Conservation (phyloP, 116 monocot species). For the Phalaenopsis hybrid region DNA sequence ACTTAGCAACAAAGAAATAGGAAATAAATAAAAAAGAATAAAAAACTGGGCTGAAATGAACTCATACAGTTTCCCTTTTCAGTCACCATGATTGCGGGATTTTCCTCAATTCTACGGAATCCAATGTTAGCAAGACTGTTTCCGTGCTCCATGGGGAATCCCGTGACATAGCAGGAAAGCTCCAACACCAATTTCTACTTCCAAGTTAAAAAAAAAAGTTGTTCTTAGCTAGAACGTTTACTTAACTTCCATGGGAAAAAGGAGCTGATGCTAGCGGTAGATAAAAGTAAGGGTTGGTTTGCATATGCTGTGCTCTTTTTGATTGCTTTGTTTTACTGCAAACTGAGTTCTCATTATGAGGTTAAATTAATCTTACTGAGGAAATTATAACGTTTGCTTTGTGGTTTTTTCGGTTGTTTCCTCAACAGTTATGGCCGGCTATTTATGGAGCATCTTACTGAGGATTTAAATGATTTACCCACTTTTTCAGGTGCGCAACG, state of each 20-base stretch:
- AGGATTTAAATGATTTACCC: conserved; percentile 48
- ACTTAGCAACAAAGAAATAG: too few relatives aligned
- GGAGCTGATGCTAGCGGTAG: not conserved
- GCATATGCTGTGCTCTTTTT: not conserved
- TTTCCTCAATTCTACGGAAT: too few relatives aligned
- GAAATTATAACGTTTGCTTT: too few relatives aligned
- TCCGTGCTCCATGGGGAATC: too few relatives aligned
- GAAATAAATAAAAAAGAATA: too few relatives aligned
- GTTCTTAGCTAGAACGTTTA: not conserved
- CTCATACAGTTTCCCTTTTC: too few relatives aligned
- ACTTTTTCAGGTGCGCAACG: conserved; percentile 60
- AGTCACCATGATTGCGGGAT: too few relatives aligned
- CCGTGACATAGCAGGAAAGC: too few relatives aligned
- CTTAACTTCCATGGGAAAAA: not conserved
- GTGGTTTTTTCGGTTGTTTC: conserved; percentile 5
- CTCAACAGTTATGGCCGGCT: conserved; percentile 63
- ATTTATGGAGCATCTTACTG: conserved; percentile 78
- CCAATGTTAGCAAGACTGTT: too few relatives aligned
- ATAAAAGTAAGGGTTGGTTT: not conserved
- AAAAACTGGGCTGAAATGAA: too few relatives aligned
- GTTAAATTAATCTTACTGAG: too few relatives aligned
- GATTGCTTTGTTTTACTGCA: conserved; percentile 4
- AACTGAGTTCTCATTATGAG: not conserved
- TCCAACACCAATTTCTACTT: not conserved
- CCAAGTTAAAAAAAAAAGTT: not conserved